Conservation (phyloP, 2,329 filamentous ascomycete genomes). For the Aspergillus sp. region DNA sequence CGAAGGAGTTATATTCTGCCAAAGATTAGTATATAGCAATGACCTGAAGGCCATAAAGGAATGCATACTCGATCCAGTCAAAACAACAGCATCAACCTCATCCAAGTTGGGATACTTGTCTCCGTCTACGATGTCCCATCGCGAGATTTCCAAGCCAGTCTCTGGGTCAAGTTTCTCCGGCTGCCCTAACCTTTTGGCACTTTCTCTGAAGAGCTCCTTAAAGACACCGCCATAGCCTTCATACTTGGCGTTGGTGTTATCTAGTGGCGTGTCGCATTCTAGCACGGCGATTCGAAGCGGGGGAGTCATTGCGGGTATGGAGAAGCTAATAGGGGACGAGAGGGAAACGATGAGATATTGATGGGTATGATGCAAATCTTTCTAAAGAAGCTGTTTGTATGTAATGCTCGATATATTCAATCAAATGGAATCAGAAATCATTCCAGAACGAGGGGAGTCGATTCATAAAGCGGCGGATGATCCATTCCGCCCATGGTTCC, state of each 20-base stretch:
- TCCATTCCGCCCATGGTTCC: too few species aligned
- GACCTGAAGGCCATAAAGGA: background rate
- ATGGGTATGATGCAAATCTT: too few species aligned
- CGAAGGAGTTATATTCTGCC: slow-evolving; percentile 63
- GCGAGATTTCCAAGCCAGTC: slow-evolving; percentile 51
- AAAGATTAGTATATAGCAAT: background rate
- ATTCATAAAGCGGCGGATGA: background rate
- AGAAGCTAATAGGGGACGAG: background rate
- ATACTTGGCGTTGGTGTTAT: slow-evolving; percentile 57
- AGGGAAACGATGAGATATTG: background rate
- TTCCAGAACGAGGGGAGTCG: too few species aligned
- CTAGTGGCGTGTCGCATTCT: slow-evolving; percentile 74
- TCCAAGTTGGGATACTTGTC: slow-evolving; percentile 65
- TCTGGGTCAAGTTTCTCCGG: slow-evolving; percentile 27
- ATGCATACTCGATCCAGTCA: slow-evolving; percentile 63
- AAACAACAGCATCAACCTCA: slow-evolving; percentile 71
- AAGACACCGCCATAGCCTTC: slow-evolving; percentile 68
- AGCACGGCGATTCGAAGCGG: slow-evolving; percentile 76
- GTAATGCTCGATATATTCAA: background rate
- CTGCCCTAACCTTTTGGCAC: slow-evolving; percentile 42
- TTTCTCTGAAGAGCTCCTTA: slow-evolving; percentile 50
- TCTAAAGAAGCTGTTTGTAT: too few species aligned
- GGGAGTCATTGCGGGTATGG: slow-evolving; percentile 21
- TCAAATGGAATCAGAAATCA: too few species aligned
- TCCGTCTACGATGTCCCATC: slow-evolving; percentile 64